Base-by-base conservation (phyloP, 1,284 basidiomycete genomes). In the Tremellales sp. region DNA sequence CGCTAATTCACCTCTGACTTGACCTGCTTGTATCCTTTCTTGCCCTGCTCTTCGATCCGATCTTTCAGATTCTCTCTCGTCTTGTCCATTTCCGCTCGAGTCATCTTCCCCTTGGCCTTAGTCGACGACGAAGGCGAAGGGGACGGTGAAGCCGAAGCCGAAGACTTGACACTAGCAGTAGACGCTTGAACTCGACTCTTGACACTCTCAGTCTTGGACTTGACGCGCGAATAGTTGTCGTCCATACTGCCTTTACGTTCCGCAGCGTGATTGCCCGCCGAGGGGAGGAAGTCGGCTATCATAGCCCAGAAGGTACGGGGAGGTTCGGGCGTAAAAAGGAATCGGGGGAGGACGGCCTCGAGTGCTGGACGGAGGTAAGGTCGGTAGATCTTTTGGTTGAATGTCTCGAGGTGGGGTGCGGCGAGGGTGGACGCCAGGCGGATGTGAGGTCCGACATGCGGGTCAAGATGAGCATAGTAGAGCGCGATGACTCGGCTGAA, bases 261-360 rank as follows among this genome's bases (percentile, higher is more conserved):
- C 22, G 54, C 60, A 15, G 52, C 51, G 48, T 54, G 46, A 54
- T 25, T 37, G 21, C 56, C 55, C 36, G 45, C 46, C 25, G 41
- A 46, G 19, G 49, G 63, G 0, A 68, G 46, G 40, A 64, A 64
- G 52, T 72, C 70, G 37, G 70, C 45, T 7, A 72, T 57, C 45
- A 64, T 50, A 13, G 56, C 31, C 57, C 66, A 64, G 54, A 72
- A 69, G 6, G 59, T 57, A 47, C 62, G 61, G 12, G 56, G 51
- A n/a, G 60, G 53, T 25, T 52, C 51, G 12, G 52, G 54, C 6
- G 52, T 46, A 22, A 60, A 31, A n/a, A 52, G 21, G 10, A 51
- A 40, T 8, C 54, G 41, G 11, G 68, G 68, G 8, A 70, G 49
- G 53, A 68, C 19, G 23, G 57, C 12, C 26, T 62, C 44, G 45